Evolutionary conservation across 164 flowering plant species (phyloP).

Genomic region (Umbellularia californica): DNA sequence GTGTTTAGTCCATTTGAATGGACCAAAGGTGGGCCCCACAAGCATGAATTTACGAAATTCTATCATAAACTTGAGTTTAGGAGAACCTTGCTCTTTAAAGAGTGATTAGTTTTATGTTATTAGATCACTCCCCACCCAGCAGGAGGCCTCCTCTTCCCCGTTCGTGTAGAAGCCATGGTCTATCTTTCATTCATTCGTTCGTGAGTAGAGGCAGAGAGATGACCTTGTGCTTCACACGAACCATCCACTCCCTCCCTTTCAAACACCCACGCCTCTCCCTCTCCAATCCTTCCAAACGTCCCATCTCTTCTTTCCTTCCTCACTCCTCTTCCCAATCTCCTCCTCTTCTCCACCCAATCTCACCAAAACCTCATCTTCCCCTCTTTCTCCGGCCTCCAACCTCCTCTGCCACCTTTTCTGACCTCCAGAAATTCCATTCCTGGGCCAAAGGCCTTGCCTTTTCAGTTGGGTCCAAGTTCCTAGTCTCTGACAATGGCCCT

Average conservation of each 20-base stretch:
- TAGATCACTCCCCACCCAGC: no score
- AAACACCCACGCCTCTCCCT: slow-evolving; percentile 1
- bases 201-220: slow-evolving; percentile 6
- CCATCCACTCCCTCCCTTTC: slow-evolving; percentile 4
- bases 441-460: slow-evolving; percentile 69
- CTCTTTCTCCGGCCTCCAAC: slow-evolving; percentile 62
- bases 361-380: slow-evolving; percentile 43
- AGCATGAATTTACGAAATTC: no score
- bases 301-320: slow-evolving; percentile 3
- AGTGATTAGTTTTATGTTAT: no score
- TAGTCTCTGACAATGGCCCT: slow-evolving; percentile 56
- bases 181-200: no score
- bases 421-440: slow-evolving; percentile 50
- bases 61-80: no score
- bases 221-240: slow-evolving; percentile 14
- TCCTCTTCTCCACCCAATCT: slow-evolving; percentile 13
- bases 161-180: no score
- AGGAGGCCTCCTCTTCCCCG: no score
- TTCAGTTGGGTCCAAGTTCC: slow-evolving; percentile 60
- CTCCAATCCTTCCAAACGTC: not conserved
- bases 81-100: no score
- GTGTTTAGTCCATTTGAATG: no score
- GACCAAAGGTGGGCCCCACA: no score
- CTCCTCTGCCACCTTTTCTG: slow-evolving; percentile 41
- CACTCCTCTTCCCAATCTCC: not conserved